phyloP scores from a whole-genome alignment of 106 monocot species.

The Dendrobium chrysotoxum region DNA sequence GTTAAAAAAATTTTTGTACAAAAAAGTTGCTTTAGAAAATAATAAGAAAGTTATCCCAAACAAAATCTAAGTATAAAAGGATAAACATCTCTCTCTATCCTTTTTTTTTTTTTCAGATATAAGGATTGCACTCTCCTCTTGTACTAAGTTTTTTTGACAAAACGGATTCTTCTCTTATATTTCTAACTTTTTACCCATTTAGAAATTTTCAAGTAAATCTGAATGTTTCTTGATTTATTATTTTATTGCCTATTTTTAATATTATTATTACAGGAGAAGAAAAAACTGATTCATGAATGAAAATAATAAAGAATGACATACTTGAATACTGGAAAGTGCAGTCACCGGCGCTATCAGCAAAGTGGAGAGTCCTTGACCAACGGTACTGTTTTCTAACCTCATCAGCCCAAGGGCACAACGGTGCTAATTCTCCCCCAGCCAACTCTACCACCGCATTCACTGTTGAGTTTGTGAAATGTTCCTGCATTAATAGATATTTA shows the following conservation, averaged over 20 bases:
- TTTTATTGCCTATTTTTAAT: too few relatives aligned
- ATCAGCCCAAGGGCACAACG: slow-evolving; percentile 80
- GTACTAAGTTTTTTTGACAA: too few relatives aligned
- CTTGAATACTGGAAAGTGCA: slow-evolving; percentile 77
- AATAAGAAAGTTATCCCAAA: too few relatives aligned
- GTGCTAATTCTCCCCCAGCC: slow-evolving; percentile 59
- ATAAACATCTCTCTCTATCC: too few relatives aligned
- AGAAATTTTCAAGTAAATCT: background rate
- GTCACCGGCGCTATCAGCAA: slow-evolving; percentile 62
- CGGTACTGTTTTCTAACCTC: slow-evolving; percentile 48
- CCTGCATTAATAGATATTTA: slow-evolving; percentile 16
- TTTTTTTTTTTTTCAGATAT: too few relatives aligned
- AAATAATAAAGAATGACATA: slow-evolving; percentile 9
- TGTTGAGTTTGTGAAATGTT: slow-evolving; percentile 37
- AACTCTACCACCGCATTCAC: slow-evolving; percentile 38
- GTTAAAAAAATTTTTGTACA: too few relatives aligned
- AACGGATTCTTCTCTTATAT: background rate
- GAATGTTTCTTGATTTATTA: too few relatives aligned
- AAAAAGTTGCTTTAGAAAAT: too few relatives aligned
- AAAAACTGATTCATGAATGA: too few relatives aligned
- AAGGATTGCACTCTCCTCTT: too few relatives aligned
- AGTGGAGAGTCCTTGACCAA: slow-evolving; percentile 81
- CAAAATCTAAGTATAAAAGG: too few relatives aligned
- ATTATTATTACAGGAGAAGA: background rate
- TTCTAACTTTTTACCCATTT: background rate